These are phyloP conservation scores for Biscutella laevigata DNA, from an alignment of 441 rosid genomes.

Conservation along the genomic window DNA sequence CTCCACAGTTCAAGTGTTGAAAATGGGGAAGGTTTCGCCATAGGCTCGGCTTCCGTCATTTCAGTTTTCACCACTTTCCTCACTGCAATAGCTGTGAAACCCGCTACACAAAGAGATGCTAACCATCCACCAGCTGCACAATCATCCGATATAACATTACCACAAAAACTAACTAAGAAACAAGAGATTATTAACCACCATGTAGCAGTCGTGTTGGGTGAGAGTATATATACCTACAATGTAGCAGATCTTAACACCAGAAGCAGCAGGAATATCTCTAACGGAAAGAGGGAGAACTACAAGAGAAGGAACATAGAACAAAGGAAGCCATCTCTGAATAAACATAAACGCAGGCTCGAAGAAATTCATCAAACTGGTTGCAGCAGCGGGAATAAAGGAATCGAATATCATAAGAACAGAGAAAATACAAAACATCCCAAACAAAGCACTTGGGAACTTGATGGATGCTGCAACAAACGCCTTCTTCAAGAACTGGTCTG, in stretches of 20 bases:
- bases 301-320: conserved; percentile 90
- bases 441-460: conserved; percentile 90
- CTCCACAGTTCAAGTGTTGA: conserved; percentile 53
- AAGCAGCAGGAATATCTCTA: conserved; percentile 83
- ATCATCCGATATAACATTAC: background rate
- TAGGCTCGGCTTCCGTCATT: conserved; percentile 88
- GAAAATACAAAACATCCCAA: conserved; percentile 96
- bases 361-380: conserved; percentile 58
- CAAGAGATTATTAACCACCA: no score
- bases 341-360: conserved; percentile 79
- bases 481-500: conserved; percentile 58
- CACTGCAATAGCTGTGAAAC: conserved; percentile 73
- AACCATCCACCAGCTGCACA: conserved; percentile 85
- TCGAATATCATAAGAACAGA: conserved; percentile 65
- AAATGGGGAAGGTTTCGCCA: conserved; percentile 80
- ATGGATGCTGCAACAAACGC: conserved; percentile 79
- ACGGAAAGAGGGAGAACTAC: conserved; percentile 90
- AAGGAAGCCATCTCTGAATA: conserved; percentile 94
- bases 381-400: conserved; percentile 56
- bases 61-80: conserved; percentile 79
- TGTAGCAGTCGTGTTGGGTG: no score
- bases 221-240: conserved; percentile 46
- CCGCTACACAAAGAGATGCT: conserved; percentile 89
- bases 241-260: conserved; percentile 81
- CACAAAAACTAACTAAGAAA: background rate